phyloP scores from a whole-genome alignment of 768 basidiomycete species.

The Russula emetica region DNA sequence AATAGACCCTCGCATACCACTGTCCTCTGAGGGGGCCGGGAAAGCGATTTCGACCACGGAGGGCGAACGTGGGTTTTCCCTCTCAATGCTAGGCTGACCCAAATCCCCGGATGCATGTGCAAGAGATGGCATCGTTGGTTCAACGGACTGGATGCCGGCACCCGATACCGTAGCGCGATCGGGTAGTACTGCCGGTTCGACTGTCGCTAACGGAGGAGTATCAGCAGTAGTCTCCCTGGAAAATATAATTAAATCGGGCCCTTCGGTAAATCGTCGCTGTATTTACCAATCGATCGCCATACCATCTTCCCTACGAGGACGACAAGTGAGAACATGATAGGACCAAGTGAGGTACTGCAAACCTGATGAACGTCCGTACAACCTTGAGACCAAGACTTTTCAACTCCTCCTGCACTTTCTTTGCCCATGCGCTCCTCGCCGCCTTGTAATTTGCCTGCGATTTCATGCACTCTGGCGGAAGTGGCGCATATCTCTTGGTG shows the following conservation, averaged over 20 bases:
- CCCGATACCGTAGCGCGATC: neutral
- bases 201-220: neutral
- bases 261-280: neutral
- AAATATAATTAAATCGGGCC: neutral
- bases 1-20: neutral
- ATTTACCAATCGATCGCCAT: constrained; percentile 29
- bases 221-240: constrained; percentile 12
- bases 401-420: constrained; percentile 17
- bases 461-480: constrained; percentile 24
- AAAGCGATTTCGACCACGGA: neutral
- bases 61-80: neutral
- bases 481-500: constrained; percentile 19
- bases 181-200: constrained; percentile 9
- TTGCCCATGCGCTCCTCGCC: constrained; percentile 22
- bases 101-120: neutral
- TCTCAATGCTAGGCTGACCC: neutral
- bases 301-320: constrained; percentile 24
- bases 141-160: neutral
- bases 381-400: constrained; percentile 18
- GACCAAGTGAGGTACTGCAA: neutral
- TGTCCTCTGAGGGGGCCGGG: too few relatives aligned
- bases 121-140: neutral
- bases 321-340: neutral
- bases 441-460: constrained; percentile 8
- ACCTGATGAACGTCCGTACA: constrained; percentile 25